phyloP scores from a whole-genome alignment of 257 asterid species.

The Mitragyna speciosa region DNA sequence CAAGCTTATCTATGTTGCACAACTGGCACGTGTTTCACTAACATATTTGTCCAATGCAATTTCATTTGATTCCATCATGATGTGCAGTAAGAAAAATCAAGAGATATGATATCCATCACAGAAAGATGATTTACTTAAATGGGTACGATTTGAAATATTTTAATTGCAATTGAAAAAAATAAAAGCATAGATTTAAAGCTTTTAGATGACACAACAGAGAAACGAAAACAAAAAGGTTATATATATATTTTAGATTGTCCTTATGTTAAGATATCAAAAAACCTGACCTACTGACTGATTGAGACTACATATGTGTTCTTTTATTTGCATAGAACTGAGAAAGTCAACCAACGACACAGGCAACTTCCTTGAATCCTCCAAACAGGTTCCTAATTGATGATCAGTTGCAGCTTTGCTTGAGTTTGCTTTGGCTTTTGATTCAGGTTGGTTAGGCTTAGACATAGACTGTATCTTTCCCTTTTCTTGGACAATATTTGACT shows the following conservation, averaged over 20 bases:
- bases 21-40: slow-evolving; percentile 54
- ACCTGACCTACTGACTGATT: slow-evolving; percentile 40
- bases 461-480: slow-evolving; percentile 27
- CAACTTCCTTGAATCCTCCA: slow-evolving; percentile 32
- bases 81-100: slow-evolving; percentile 17
- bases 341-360: slow-evolving; percentile 62
- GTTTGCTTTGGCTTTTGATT: slow-evolving; percentile 22
- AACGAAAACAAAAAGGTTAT: background rate
- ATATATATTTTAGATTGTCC: background rate
- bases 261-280: slow-evolving; percentile 17
- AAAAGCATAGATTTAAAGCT: background rate
- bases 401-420: slow-evolving; percentile 21
- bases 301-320: slow-evolving; percentile 57
- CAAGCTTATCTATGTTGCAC: slow-evolving; percentile 41
- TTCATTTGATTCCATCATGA: slow-evolving; percentile 24
- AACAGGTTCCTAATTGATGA: slow-evolving; percentile 21
- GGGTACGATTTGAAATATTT: slow-evolving; percentile 1
- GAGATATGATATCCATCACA: slow-evolving; percentile 7
- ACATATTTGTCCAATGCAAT: slow-evolving; percentile 13
- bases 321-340: slow-evolving; percentile 58
- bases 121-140: background rate
- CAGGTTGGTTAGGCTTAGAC: slow-evolving; percentile 21
- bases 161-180: background rate
- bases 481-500: slow-evolving; percentile 17
- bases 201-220: background rate